A percentile compares a stretch with the other conserved stretches of the same genome.
phyloP scores from a whole-genome alignment of 257 asterid genomes.

The Ehretia macrophylla region DNA sequence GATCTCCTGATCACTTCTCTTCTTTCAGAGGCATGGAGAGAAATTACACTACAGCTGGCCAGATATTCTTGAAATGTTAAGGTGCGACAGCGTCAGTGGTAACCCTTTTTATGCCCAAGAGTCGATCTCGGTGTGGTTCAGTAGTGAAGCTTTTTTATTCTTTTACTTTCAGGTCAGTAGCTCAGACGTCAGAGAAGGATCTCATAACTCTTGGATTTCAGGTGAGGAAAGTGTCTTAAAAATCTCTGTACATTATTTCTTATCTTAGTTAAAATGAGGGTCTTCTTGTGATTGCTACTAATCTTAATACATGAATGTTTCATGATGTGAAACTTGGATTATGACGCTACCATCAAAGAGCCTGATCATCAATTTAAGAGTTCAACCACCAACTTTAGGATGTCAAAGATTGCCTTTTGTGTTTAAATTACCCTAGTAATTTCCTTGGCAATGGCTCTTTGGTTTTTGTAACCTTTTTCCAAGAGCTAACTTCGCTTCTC shows the following conservation, averaged over 20 bases:
- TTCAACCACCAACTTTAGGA: no score
- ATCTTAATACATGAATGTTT: no score
- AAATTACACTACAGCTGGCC: slow-evolving; percentile 91
- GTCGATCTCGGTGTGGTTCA: slow-evolving; percentile 4
- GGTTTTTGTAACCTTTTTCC: no score
- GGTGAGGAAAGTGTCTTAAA: slow-evolving; percentile 40
- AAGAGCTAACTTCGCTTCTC: no score
- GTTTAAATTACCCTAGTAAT: not conserved
- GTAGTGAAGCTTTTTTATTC: slow-evolving; percentile 7
- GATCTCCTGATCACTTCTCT: slow-evolving; percentile 22
- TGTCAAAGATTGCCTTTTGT: no score
- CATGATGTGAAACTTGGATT: no score
- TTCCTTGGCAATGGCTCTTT: no score
- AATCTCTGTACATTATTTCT: no score
- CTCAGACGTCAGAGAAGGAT: slow-evolving; percentile 85
- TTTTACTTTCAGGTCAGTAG: slow-evolving; percentile 71
- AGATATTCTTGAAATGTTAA: slow-evolving; percentile 73
- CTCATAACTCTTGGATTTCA: slow-evolving; percentile 91
- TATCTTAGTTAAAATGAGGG: no score
- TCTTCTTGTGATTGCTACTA: no score
- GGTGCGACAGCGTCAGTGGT: slow-evolving; percentile 31
- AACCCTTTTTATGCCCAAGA: not conserved
- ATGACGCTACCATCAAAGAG: no score
- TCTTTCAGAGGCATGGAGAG: slow-evolving; percentile 92
- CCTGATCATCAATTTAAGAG: no score